Percentiles rank a stretch among this genome's conserved stretches.
These are phyloP conservation scores for Colletotrichum viniferum DNA, from an alignment of 2,329 filamentous ascomycete genomes.

Conservation along the genomic window DNA sequence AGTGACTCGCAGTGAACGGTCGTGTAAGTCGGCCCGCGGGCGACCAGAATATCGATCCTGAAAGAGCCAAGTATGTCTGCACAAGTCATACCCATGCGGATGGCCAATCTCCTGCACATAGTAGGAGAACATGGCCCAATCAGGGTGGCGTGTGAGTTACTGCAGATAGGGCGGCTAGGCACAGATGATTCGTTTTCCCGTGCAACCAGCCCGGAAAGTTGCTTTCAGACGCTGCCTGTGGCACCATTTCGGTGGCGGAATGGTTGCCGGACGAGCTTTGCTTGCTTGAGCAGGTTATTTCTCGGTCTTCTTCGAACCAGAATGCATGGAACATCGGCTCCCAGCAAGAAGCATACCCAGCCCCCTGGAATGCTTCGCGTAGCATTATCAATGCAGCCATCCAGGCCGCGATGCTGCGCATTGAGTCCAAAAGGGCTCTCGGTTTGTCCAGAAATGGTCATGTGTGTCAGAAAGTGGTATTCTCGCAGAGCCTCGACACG, in stretches of 20 bases:
- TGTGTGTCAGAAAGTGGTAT: background rate
- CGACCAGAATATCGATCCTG: background rate
- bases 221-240: background rate
- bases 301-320: background rate
- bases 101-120: background rate
- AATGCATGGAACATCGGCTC: background rate
- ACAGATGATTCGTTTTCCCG: background rate
- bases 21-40: background rate
- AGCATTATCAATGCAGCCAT: constrained; percentile 11
- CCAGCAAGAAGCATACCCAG: constrained; percentile 17
- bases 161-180: background rate
- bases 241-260: background rate
- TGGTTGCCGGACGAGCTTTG: background rate
- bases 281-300: background rate
- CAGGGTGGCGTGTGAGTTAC: background rate
- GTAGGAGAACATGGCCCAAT: background rate
- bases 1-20: background rate
- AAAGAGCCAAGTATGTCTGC: background rate
- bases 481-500: background rate
- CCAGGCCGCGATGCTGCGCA: constrained; percentile 5
- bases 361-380: constrained; percentile 1
- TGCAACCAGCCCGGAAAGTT: constrained; percentile 1
- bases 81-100: background rate
- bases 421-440: background rate
- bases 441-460: background rate